phyloP scores from a whole-genome alignment of 179 eudicot genomes.

The Patellifolia procumbens region DNA sequence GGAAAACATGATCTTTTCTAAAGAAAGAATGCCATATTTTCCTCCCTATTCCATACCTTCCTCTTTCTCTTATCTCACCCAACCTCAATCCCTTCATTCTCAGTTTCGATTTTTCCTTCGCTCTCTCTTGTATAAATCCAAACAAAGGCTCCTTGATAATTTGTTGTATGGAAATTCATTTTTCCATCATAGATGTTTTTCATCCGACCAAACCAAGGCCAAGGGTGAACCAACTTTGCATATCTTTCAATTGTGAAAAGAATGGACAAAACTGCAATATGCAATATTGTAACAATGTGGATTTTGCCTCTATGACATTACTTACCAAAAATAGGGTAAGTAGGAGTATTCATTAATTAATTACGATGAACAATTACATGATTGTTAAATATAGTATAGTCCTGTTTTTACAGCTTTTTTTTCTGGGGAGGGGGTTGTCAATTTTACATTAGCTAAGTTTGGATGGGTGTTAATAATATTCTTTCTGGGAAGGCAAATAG shows the following conservation, averaged over 20 bases:
- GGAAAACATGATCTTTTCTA: no score
- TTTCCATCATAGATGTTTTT: no score
- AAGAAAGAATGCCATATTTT: no score
- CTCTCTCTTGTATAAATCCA: no score
- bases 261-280: background rate
- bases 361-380: background rate
- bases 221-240: background rate
- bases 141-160: no score
- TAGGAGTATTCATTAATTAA: background rate
- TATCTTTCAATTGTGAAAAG: background rate
- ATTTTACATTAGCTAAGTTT: slow-evolving; percentile 7
- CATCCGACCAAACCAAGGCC: no score
- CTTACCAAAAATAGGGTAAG: background rate
- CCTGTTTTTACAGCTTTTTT: background rate
- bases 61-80: no score
- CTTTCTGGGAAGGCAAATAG: background rate
- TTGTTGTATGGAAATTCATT: no score
- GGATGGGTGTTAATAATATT: background rate
- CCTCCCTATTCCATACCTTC: no score
- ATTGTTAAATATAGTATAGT: slow-evolving; percentile 6
- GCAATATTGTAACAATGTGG: background rate
- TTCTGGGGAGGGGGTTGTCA: background rate
- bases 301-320: background rate
- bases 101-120: no score
- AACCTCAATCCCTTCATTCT: no score